Base-by-base conservation (phyloP, 495 filamentous ascomycete species). In the Penicillium longicatenatum region DNA sequence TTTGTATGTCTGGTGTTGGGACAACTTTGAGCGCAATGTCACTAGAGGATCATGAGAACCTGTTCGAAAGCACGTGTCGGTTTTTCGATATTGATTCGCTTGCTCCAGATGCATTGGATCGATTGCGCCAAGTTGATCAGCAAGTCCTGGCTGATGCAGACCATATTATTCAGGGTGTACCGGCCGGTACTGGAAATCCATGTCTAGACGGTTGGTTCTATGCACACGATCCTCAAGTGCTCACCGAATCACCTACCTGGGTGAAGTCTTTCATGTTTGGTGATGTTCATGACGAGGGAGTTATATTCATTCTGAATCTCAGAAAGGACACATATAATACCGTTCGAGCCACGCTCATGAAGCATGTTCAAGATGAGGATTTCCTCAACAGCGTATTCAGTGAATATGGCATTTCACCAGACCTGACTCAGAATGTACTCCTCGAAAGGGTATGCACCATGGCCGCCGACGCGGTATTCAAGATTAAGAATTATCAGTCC, bases 141-240 rank as follows among this genome's bases (percentile, higher is more conserved):
- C 59, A 61, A 31, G 44, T 14, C 3, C 39, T 61, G 14, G 59
- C 59, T 20, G 37, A 61, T 45, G 59, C 59, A 33, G 59, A 61
- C 26, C 29, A 16, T 16, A 42, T 48, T 10, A 61, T 61, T 45
- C 59, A 61, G 37, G 53, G 50, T 16, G 59, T 50, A 0, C 16
- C 49, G 2, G 37, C 54, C 33, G 54, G 54, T 17, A 45, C 42
- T 22, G 59, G 54, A 3, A 57, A 61, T 50, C 54, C 59, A 21
- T 61, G 59, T 45, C 22, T 52, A 4, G 59, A 61, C 44, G 59
- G 59, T 4, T 61, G 59, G 53, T 61, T 61, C 26, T 53, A 61
- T 31, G 42, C 53, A 11, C 31, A 45, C 11, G 49, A 56, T 1
- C 59, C 59, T 6, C 41, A 50, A 21, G 20, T 24, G 1, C 14